Evolutionary conservation across 2,329 filamentous ascomycete genomes (phyloP), one percentile per base, ranked within the genome.

Genomic region (Phyllosticta capitalensis): DNA sequence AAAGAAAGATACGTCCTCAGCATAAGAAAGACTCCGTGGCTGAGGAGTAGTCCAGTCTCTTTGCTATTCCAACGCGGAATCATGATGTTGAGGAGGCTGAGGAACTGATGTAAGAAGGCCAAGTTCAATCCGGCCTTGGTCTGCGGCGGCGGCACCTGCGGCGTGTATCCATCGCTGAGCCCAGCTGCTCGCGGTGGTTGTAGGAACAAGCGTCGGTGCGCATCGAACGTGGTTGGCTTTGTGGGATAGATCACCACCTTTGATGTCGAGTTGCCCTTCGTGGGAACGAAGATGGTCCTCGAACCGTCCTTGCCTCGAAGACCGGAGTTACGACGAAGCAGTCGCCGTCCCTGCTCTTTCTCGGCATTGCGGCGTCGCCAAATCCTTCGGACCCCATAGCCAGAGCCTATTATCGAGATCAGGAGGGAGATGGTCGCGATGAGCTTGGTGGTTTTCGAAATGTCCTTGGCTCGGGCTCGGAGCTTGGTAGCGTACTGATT

Each of bases 1-100:
- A 99, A 79, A 9, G 92, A 97, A 10, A 99, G 81, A 69, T 99
- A 99, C 52, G 94, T 99, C 62, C 94, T 81, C 56, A 97, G 79
- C 79, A 99, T 85, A 63, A 99, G 75, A 72, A 97, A 99, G 28
- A 90, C 79, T 19, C 89, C 88, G 69, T 99, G 94, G 68, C 91
- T 94, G 63, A 96, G 74, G 28, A 99, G 78, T 63, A 99, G 76
- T 1, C 92, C 92, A 0, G 92, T 92, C 76, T 97, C 94, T 72
- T 99, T 99, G 72, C 91, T 96, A 17, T 87, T 87, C 88, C 92
- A 96, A 63, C 92, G 81, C 5, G 94, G 94, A 63, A 99, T 89
- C 90, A 97, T 95, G 69, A 99, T 97, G 75, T 91, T 96, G 76
- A 97, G 84, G 58, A 99, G 77, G 69, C 92, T 96, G 56, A 97